phyloP scores from a whole-genome alignment of 495 filamentous ascomycete genomes.

The Immersiella caudata region DNA sequence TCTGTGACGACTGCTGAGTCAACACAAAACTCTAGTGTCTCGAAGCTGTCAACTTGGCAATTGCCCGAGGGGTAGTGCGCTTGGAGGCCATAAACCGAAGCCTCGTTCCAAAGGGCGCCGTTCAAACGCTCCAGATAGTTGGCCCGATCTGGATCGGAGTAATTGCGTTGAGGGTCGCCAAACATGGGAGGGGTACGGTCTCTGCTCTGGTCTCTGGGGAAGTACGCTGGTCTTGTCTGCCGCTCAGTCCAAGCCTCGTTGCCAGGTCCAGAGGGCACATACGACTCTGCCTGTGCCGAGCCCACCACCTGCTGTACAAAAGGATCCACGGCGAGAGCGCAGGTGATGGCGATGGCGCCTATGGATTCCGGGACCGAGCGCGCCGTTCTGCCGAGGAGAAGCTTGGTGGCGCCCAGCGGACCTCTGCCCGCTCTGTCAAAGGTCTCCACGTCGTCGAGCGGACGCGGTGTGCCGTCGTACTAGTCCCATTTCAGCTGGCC shows the following conservation, averaged over 20 bases:
- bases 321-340: background rate
- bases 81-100: background rate
- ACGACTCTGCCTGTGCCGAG: too few relatives aligned
- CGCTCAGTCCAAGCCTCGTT: too few relatives aligned
- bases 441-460: background rate
- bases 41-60: background rate
- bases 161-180: background rate
- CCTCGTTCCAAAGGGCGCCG: background rate
- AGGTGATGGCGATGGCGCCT: background rate
- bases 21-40: background rate
- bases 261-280: too few relatives aligned
- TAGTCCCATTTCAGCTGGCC: constrained; percentile 5
- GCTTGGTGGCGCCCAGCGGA: background rate
- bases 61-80: background rate
- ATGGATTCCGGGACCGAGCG: background rate
- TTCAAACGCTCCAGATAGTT: background rate
- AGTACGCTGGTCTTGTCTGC: too few relatives aligned
- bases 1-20: background rate
- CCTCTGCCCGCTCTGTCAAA: background rate
- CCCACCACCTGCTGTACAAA: constrained; percentile 8
- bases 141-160: background rate
- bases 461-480: background rate
- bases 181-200: too few relatives aligned
- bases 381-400: background rate
- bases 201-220: background rate